Percentiles rank a stretch among this genome's conserved stretches.
These are phyloP conservation scores for Penicillium canariense DNA, from an alignment of 495 filamentous ascomycete species.

Conservation along the genomic window DNA sequence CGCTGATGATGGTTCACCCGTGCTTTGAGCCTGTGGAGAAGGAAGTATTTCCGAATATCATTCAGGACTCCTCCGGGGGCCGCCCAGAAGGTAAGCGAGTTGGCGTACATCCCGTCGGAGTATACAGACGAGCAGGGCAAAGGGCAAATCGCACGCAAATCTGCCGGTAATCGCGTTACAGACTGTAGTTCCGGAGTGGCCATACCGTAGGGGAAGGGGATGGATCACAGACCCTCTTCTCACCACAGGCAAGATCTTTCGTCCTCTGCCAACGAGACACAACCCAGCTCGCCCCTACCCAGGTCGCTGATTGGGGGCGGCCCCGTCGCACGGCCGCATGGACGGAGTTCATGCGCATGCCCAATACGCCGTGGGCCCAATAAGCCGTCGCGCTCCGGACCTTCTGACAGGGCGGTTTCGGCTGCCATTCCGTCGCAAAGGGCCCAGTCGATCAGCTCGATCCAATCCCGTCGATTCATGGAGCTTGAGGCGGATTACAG, in stretches of 20 bases:
- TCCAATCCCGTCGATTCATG: not conserved
- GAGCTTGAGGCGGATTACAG: no score
- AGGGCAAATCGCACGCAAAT: not conserved
- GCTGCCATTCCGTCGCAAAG: slow-evolving; percentile 4
- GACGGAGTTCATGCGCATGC: slow-evolving; percentile 6
- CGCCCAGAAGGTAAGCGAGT: no score
- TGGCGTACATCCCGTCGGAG: no score
- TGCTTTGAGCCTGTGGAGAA: no score
- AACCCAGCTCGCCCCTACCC: not conserved
- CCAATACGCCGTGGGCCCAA: not conserved
- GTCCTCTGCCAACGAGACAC: not conserved
- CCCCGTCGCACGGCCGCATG: slow-evolving; percentile 15
- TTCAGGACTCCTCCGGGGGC: no score
- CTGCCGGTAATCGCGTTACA: no score
- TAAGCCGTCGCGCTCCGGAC: slow-evolving; percentile 3
- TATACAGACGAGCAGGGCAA: not conserved
- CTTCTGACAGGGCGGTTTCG: slow-evolving; percentile 4
- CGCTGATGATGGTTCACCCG: no score
- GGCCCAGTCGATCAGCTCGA: not conserved
- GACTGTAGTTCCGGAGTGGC: no score
- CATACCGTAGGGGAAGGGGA: no score
- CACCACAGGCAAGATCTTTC: not conserved
- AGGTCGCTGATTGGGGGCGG: not conserved
- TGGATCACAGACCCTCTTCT: no score
- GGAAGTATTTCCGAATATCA: no score